Evolutionary conservation across 2,329 filamentous ascomycete species (phyloP), one percentile per base, ranked within the genome.

Genomic region (Tolypocladium album): DNA sequence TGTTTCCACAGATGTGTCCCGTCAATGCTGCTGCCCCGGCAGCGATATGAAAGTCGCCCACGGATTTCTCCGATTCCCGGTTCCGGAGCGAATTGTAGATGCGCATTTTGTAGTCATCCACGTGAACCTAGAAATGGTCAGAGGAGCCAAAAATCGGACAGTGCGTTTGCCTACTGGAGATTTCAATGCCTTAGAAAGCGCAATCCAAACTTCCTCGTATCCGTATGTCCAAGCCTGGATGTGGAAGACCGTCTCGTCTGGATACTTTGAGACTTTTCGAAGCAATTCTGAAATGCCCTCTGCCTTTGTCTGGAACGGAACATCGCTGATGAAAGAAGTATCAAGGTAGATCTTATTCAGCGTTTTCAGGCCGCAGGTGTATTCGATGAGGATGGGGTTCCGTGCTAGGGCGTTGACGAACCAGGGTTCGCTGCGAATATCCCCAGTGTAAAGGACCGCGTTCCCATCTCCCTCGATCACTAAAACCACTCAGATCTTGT

Each of bases 141-240:
- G 58, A 61, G 58, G 55, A 56, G 47, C 17, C 13, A 9, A 6
- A 2, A 38, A 0, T 4, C 1, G 38, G 50, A 50, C 53, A 43
- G 11, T 8, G 22, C 5, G 9, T 8, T 11, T 15, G 52, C 68
- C 60, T 72, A 87, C 87, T 68, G 79, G 81, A 3, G 87, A 87
- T 7, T 83, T 74, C 0, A 97, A 76, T 13, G 85, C 83, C 27
- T 86, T 82, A 0, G 91, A 87, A 0, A 97, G 74, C 0, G 90
- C 88, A 61, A 92, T 78, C 92, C 92, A 97, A 0, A 96, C 91
- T 58, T 96, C 89, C 70, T 97, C 92, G 64, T 97, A 96, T 0
- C 80, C 81, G 69, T 94, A 94, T 0, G 93, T 97, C 92, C 92
- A 96, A 0, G 91, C 84, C 60, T 92, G 84, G 55, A 97, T 81